Evolutionary conservation across 2,329 filamentous ascomycete species (phyloP), one percentile per base, ranked within the genome.

Genomic region (Xylariaceae sp.): DNA sequence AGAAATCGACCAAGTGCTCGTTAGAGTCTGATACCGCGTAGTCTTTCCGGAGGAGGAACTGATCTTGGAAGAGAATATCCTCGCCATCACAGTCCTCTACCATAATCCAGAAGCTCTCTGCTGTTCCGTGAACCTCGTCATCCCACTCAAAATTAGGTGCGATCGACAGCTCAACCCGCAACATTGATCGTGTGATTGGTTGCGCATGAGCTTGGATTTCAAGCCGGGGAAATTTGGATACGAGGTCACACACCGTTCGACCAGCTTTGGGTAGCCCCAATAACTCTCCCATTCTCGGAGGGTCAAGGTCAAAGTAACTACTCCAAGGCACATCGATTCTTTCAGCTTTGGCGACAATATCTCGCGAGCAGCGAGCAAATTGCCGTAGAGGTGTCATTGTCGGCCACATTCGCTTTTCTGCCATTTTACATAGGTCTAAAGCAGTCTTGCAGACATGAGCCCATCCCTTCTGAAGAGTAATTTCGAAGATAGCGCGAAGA

Each of bases 401-500:
- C 12, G 92, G 91, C 93, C 93, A 98, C 94, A 98, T 98, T 40
- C 94, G 81, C 75, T 95, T 95, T 73, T 98, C 93, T 0, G 92
- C 93, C 89, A 95, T 97, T 72, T 98, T 98, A 72, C 94, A 98
- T 42, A 98, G 77, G 58, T 95, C 88, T 34, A 98, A 74, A 1
- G 93, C 91, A 51, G 86, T 89, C 71, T 93, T 95, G 7, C 93
- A 88, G 3, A 97, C 93, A 14, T 83, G 85, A 1, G 93, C 83
- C 92, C 92, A 98, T 25, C 92, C 92, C 68, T 96, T 96, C 71
- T 92, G 95, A 55, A 98, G 71, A n/a, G 88, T 86, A 44, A 98
- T 97, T 69, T 98, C 94, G 55, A 97, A 98, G 40, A 98, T 85
- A 0, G 93, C 93, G 45, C 93, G 83, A 37, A 98, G 73, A 57